A percentile compares a stretch with the other conserved stretches of the same genome.
Conservation (phyloP, 108 stramenopile species). For the Cyclostephanos tholiformis region DNA sequence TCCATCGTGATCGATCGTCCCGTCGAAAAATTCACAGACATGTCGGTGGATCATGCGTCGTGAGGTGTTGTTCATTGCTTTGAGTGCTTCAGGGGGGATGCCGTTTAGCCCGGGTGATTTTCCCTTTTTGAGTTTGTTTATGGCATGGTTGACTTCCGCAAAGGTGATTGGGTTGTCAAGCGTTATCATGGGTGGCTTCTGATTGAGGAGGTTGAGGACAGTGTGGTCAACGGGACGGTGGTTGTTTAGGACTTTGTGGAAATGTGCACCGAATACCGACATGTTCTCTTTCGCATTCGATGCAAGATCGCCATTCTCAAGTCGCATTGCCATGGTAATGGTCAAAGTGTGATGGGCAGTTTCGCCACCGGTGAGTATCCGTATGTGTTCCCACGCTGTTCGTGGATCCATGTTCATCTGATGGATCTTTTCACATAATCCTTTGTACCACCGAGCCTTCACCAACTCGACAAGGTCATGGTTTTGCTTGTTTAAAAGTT, state of each 20-base stretch:
- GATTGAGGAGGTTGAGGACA: neutral
- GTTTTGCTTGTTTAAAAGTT: no score
- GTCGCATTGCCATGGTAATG: no score
- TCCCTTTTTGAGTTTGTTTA: constrained; percentile 1
- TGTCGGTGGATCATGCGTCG: neutral
- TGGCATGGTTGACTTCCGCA: neutral
- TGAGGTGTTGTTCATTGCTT: constrained; percentile 8
- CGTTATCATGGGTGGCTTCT: neutral
- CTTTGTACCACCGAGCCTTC: no score
- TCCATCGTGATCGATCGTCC: neutral
- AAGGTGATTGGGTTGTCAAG: neutral
- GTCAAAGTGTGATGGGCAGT: no score
- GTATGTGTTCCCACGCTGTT: no score
- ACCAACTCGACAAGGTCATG: no score
- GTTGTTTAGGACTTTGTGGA: neutral
- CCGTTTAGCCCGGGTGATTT: constrained; percentile 18
- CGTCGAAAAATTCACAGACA: constrained; percentile 6
- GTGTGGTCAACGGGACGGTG: neutral
- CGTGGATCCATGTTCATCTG: no score
- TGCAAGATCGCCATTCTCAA: neutral
- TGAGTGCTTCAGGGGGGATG: constrained; percentile 15
- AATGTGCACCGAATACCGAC: neutral
- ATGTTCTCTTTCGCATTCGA: neutral
- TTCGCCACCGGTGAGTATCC: no score
- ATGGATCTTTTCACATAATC: no score